Evolutionary conservation across 805 yeast species (phyloP).

Genomic region (Hanseniaspora taiwanica): DNA sequence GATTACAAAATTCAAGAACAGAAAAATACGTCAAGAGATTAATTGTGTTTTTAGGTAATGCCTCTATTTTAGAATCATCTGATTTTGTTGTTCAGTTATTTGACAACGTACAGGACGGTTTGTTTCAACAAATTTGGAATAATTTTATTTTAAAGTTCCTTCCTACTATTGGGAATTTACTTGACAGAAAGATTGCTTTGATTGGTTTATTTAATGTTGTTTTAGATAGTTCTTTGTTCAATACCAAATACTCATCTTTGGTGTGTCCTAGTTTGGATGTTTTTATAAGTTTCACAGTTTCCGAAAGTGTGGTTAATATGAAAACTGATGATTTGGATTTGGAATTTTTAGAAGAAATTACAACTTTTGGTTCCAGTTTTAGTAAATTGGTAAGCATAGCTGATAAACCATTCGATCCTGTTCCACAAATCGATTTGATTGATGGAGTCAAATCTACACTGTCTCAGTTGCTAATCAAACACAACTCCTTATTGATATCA

Average conservation of each 20-base stretch:
- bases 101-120: conserved; percentile 51
- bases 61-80: conserved; percentile 34
- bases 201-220: conserved; percentile 38
- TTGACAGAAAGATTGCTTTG: conserved; percentile 41
- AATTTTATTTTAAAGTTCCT: conserved; percentile 30
- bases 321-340: conserved; percentile 27
- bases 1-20: conserved; percentile 70
- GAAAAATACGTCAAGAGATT: conserved; percentile 68
- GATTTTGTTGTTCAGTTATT: conserved; percentile 50
- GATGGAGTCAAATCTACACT: conserved; percentile 16
- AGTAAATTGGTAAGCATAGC: conserved; percentile 58
- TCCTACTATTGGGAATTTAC: conserved; percentile 33
- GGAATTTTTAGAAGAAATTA: conserved; percentile 51
- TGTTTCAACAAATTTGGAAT: conserved; percentile 35
- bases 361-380: conserved; percentile 78
- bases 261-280: conserved; percentile 32
- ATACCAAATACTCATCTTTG: conserved; percentile 30
- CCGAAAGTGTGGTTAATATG: conserved; percentile 26
- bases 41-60: conserved; percentile 44
- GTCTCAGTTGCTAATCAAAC: conserved; percentile 13
- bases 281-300: conserved; percentile 27
- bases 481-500: conserved; percentile 10
- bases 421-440: conserved; percentile 31
- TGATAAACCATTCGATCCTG: conserved; percentile 56
- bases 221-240: conserved; percentile 18